These are phyloP conservation scores for Bipolaris sorokiniana DNA, from an alignment of 2,329 filamentous ascomycete genomes.

Conservation along the genomic window DNA sequence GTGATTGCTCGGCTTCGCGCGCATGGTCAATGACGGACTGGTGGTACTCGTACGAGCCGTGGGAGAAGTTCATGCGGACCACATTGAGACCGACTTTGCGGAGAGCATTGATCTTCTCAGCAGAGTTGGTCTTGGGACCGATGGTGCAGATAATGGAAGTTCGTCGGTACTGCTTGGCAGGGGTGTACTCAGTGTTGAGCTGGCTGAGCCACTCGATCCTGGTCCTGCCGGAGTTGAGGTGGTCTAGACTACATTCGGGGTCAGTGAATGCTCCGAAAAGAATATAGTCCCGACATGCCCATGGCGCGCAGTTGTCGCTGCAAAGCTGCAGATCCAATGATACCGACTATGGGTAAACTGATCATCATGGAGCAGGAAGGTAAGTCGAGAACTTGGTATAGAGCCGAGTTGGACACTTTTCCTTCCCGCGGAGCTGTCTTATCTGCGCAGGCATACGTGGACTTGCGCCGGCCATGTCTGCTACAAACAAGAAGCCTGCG, in stretches of 20 bases:
- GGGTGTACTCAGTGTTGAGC: conserved; percentile 88
- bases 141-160: conserved; percentile 99
- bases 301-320: not conserved
- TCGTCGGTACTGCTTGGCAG: conserved; percentile 88
- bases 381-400: not conserved
- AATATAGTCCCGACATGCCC: not conserved
- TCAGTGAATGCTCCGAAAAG: conserved; percentile 13
- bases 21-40: conserved; percentile 98
- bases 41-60: conserved; percentile 94
- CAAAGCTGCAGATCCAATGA: not conserved
- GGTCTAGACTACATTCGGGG: conserved; percentile 59
- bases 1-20: conserved; percentile 78
- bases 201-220: conserved; percentile 73
- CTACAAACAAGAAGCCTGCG: not conserved
- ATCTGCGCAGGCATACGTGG: not conserved
- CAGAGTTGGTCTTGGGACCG: conserved; percentile 98
- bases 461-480: not conserved
- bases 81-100: conserved; percentile 92
- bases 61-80: conserved; percentile 99
- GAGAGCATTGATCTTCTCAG: conserved; percentile 94
- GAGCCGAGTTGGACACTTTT: not conserved
- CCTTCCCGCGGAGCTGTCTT: not conserved
- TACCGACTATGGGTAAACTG: not conserved
- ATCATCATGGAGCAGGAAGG: not conserved
- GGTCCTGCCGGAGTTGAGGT: conserved; percentile 76